Base-by-base conservation (phyloP, 1,284 basidiomycete genomes). In the Rhodotorula sp. region DNA sequence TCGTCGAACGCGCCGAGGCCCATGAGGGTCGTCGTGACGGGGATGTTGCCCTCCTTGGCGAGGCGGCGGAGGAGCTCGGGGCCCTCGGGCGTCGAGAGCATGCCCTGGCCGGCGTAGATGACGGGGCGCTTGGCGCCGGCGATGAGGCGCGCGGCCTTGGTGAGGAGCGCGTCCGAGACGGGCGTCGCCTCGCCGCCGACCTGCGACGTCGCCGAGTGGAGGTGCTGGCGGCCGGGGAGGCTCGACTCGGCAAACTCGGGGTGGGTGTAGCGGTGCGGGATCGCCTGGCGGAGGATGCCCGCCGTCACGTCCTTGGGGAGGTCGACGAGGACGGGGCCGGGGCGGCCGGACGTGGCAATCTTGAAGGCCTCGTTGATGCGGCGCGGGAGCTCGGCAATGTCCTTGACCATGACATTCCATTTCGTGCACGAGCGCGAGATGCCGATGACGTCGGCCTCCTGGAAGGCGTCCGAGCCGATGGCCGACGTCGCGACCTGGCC, bases 321-420 rank as follows among this genome's bases (percentile, higher is more conserved):
- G 81, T 99, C 96, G 72, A 99, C 95, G 72, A 99, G 89, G 53
- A 98, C 96, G 68, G 97, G 96, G 4, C 96, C 96, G 2, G 95
- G 96, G 54, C 97, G 89, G 3, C 96, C 97, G 14, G 93, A 93
- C 4, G 92, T 97, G 48, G 97, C 96, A 76, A 99, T 98, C 83
- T 98, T 97, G 88, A 99, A 99, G 0, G 96, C 97, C 83, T 99
- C 96, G 82, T 98, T 99, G 83, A 99, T 97, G 75, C 96, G 87
- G 62, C 96, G 85, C 13, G 96, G 97, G 7, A 98, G 86, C 83
- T 98, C 96, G 42, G 91, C 84, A 74, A 99, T 93, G 81, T 97
- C 94, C 84, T 98, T 98, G 73, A 99, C 92, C 94, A 98, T 97
- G 76, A 99, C 95, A 82, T 99, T 99, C 97, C 96, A 99, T 83